Base-by-base conservation (phyloP, 176 grass and related monocot species). In the Zizania latifolia region DNA sequence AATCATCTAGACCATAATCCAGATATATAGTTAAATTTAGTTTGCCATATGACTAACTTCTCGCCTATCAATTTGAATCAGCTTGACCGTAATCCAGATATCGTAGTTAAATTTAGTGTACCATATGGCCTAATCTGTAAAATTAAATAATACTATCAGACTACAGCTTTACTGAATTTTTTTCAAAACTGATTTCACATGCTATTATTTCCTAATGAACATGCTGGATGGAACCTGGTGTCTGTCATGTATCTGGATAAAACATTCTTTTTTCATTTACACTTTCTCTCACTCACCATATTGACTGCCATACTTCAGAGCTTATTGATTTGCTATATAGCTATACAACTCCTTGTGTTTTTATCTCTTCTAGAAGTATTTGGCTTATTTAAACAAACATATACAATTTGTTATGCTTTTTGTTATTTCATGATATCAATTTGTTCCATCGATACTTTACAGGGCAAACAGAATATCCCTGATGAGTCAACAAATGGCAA, bases 401-500 rank as follows among this genome's bases (percentile, higher is more conserved):
- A 38, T 50, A 72, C 51, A 30, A 54, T 51, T 19, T 41, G 14
- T 26, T 76, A 36, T 76, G 19, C 34, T 46, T 54, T 80, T 22
- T 68, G 29, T 86, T 31, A 62, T 57, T 43, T 23, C 6, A 64
- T n/a, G 39, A 54, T 78, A 66, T 50, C 1, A 64, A 45, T 37
- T 1, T 17, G 33, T 61, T 53, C 31, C n/a, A 60, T 70, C 16
- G 36, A 62, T 70, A 57, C 27, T 65, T 79, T 31, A 72, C 72
- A 87, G 81, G 81, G 77, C 58, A 93, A 93, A 58, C 91, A 90
- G 57, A 88, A 71, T 10, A 40, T 16, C 16, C 35, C 78, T 1
- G 71, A 84, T 21, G 81, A 87, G 70, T 78, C 29, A 48, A 74
- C 62, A 63, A 80, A 79, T 0, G 75, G 75, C 57, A 84, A 79